A percentile compares a stretch with the other conserved stretches of the same genome.
Conservation (phyloP, 2,329 filamentous ascomycete genomes). For the Elsinoe ampelina region DNA sequence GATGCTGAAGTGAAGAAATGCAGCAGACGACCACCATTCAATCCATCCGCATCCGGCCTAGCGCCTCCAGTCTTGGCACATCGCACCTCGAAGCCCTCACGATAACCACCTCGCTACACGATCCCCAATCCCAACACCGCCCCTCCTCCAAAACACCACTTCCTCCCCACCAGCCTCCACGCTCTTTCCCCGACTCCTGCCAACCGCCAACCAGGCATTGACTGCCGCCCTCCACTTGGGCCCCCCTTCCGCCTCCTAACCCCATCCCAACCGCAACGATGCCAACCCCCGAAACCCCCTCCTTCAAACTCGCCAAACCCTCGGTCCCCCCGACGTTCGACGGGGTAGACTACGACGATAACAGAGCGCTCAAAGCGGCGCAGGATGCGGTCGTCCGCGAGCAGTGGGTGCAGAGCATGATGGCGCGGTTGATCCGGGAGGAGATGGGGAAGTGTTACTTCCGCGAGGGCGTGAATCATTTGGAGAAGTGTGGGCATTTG, state of each 20-base stretch:
- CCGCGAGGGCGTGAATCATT: slow-evolving; percentile 73
- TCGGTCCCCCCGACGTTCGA: slow-evolving; percentile 74
- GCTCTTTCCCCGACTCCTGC: background rate
- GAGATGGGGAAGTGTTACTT: slow-evolving; percentile 82
- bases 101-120: background rate
- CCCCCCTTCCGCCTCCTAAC: background rate
- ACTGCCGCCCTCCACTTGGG: too few species aligned
- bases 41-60: background rate
- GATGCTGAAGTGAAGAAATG: background rate
- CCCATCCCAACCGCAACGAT: slow-evolving; percentile 36
- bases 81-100: slow-evolving; percentile 6
- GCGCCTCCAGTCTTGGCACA: background rate
- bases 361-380: slow-evolving; percentile 67
- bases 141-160: background rate
- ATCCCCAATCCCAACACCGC: background rate
- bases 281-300: slow-evolving; percentile 74
- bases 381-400: slow-evolving; percentile 75
- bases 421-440: slow-evolving; percentile 71
- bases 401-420: slow-evolving; percentile 86
- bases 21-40: background rate
- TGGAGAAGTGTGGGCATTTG: slow-evolving; percentile 76
- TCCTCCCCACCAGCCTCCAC: background rate
- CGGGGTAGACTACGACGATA: slow-evolving; percentile 79
- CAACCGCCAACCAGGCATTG: background rate
- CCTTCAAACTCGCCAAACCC: slow-evolving; percentile 77